phyloP scores from a whole-genome alignment of 768 basidiomycete genomes.

The Pisolithus marmoratus region DNA sequence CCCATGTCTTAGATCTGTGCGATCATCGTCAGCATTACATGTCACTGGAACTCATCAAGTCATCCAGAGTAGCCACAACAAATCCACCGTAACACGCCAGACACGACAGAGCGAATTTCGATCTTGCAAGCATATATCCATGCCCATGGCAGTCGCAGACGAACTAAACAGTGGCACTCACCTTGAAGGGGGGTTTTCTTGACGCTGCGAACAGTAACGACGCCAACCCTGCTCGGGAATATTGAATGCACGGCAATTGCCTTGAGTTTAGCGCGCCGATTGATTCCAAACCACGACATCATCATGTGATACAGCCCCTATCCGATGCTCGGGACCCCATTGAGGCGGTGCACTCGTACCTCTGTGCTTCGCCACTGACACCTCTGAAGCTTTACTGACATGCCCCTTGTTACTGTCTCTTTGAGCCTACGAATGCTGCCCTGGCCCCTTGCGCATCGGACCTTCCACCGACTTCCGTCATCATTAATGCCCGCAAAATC shows the following conservation, averaged over 20 bases:
- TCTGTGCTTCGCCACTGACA: too few species aligned
- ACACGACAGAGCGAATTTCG: neutral
- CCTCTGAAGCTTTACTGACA: too few species aligned
- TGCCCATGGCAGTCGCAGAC: neutral
- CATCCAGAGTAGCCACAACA: constrained; percentile 13
- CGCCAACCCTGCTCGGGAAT: neutral
- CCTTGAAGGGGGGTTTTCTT: constrained; percentile 28
- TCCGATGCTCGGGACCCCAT: too few species aligned
- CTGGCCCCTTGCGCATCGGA: too few species aligned
- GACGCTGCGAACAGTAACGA: constrained; percentile 23
- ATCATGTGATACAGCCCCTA: neutral
- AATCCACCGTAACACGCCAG: constrained; percentile 18
- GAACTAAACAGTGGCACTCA: constrained; percentile 14
- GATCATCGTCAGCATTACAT: constrained; percentile 10
- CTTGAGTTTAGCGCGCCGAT: constrained; percentile 26
- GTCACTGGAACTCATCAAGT: neutral
- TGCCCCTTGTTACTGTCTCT: too few species aligned
- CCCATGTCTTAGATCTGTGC: constrained; percentile 28
- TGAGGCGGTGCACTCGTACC: too few species aligned
- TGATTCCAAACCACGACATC: constrained; percentile 5
- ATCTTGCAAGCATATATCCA: neutral
- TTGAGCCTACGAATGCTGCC: too few species aligned
- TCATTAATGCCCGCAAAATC: too few species aligned
- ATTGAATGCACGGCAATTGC: constrained; percentile 18
- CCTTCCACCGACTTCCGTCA: too few species aligned